Evolutionary conservation across 2,329 filamentous ascomycete genomes (phyloP).

Genomic region (Domatiomyces globalis): DNA sequence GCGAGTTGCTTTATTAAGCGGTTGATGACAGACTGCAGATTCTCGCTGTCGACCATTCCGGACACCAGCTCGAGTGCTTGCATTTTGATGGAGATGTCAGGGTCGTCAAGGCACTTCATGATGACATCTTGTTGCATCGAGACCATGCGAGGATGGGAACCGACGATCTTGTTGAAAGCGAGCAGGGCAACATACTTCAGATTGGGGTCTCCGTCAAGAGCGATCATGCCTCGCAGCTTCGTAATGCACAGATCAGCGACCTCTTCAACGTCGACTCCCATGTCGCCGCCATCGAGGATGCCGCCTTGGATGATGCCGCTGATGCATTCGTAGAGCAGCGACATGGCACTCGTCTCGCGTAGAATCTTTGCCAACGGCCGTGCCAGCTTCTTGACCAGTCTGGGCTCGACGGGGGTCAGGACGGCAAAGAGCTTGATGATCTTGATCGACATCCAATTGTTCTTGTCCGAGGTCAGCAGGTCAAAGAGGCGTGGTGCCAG

Average conservation of each 20-base stretch:
- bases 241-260: constrained; percentile 83
- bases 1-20: constrained; percentile 72
- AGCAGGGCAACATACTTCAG: constrained; percentile 93
- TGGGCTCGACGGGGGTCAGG: constrained; percentile 79
- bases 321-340: constrained; percentile 94
- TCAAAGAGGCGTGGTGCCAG: constrained; percentile 86
- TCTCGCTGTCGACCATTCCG: constrained; percentile 84
- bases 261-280: constrained; percentile 70
- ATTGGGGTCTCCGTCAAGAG: constrained; percentile 86
- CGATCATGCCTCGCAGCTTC: constrained; percentile 86
- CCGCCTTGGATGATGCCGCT: constrained; percentile 96
- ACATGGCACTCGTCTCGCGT: constrained; percentile 91
- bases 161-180: constrained; percentile 88
- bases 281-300: constrained; percentile 70
- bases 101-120: constrained; percentile 85
- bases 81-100: constrained; percentile 88
- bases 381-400: constrained; percentile 77
- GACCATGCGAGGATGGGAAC: constrained; percentile 76
- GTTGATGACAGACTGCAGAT: constrained; percentile 68
- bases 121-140: constrained; percentile 92
- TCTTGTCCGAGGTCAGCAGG: constrained; percentile 75
- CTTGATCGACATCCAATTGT: constrained; percentile 99
- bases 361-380: constrained; percentile 88
- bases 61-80: constrained; percentile 83
- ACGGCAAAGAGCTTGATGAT: constrained; percentile 98